Conservation (phyloP, 2,329 filamentous ascomycete species). For the Aaosphaeria arxii region DNA sequence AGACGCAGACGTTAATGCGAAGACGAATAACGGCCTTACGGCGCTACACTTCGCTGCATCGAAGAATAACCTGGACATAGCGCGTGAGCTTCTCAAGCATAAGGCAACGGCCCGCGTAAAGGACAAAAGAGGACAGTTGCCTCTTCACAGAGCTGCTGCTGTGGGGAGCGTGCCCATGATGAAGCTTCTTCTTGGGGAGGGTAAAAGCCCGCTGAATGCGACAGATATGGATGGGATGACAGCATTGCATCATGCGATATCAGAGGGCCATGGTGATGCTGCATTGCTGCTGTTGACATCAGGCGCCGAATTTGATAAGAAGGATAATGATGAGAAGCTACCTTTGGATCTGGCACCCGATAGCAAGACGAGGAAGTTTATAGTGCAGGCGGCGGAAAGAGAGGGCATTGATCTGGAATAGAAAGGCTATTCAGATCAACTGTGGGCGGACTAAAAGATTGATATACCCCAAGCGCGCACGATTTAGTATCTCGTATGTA, state of each 20-base stretch:
- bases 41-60: constrained; percentile 89
- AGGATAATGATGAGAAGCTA: constrained; percentile 66
- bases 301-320: constrained; percentile 78
- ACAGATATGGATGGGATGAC: constrained; percentile 82
- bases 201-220: constrained; percentile 77
- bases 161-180: constrained; percentile 87
- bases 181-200: constrained; percentile 66
- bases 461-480: not conserved
- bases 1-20: constrained; percentile 70
- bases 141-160: constrained; percentile 88
- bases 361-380: constrained; percentile 75
- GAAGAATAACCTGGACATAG: constrained; percentile 81
- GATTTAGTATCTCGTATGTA: not conserved
- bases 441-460: not conserved
- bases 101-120: constrained; percentile 77
- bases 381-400: constrained; percentile 73
- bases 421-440: not conserved
- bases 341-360: constrained; percentile 85
- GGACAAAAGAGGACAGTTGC: constrained; percentile 83
- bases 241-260: constrained; percentile 80
- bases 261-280: constrained; percentile 74
- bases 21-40: constrained; percentile 74
- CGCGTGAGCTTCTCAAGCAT: constrained; percentile 70
- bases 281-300: constrained; percentile 79
- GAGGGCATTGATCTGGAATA: constrained; percentile 70